phyloP scores from a whole-genome alignment of 257 asterid species.

The Petrea volubilis region DNA sequence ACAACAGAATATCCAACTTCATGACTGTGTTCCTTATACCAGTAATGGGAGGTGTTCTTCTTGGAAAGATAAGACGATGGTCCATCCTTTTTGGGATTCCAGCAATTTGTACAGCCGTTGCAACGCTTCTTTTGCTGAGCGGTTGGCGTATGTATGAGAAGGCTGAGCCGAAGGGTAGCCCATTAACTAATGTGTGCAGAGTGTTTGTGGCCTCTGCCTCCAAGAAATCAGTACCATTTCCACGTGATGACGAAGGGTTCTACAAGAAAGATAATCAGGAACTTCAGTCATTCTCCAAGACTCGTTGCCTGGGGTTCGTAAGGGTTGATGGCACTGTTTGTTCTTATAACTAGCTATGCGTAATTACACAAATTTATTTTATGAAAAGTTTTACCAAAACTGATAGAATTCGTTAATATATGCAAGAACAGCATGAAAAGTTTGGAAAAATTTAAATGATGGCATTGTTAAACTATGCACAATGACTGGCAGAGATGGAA shows the following conservation, averaged over 20 bases:
- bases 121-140: constrained; percentile 32
- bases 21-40: constrained; percentile 19
- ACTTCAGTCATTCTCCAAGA: constrained; percentile 7
- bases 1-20: too few species aligned
- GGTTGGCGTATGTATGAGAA: constrained; percentile 30
- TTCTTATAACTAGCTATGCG: too few species aligned
- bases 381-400: too few species aligned
- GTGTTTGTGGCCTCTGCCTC: constrained; percentile 45
- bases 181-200: constrained; percentile 36
- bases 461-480: too few species aligned
- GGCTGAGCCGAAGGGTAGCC: constrained; percentile 35
- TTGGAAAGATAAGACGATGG: constrained; percentile 59
- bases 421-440: too few species aligned
- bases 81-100: constrained; percentile 57
- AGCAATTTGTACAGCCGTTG: constrained; percentile 44
- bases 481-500: too few species aligned
- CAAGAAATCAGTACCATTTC: constrained; percentile 31
- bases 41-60: constrained; percentile 24
- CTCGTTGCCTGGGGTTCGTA: constrained; percentile 41
- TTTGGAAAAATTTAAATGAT: too few species aligned
- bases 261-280: constrained; percentile 8
- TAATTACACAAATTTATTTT: too few species aligned
- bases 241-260: constrained; percentile 5
- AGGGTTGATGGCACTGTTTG: too few species aligned
- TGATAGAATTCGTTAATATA: too few species aligned